Evolutionary conservation across 768 basidiomycete species (phyloP), one percentile per base, ranked within the genome.

Genomic region (Strobilomyces dryophilus): DNA sequence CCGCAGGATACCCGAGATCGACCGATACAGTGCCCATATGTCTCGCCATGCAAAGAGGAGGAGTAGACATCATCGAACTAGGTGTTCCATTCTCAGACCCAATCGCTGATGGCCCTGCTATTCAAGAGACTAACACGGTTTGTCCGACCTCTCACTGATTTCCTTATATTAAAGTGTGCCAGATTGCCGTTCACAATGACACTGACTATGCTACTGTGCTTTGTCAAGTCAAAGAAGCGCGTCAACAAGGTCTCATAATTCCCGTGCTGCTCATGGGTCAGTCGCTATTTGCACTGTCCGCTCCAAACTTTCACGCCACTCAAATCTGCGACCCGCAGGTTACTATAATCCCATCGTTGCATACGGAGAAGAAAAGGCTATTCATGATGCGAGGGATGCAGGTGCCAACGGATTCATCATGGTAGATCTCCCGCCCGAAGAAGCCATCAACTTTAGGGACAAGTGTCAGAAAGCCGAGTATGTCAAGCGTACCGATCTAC

Each of bases 401-500:
- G 95, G 95, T 15, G 97, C 92, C 0, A 98, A 95, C 68, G 97
- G 97, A 1, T 99, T 94, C 66, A 95, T 98, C 60, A 84, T 99
- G 73, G 95, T 98, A 24, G 97, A 99, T 67, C 83, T 98, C 27
- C 97, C 97, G 32, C 97, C 97, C 14, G 95, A 98, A 72, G 97
- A 99, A 70, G 95, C 97, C 29, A 73, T 95, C 57, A 73, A 79
- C 24, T 98, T 99, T 78, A 82, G 95, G 36, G 81, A 87, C 61
- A 92, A 95, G 66, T 98, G 97, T 69, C 77, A 80, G 17, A 82
- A 77, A 55, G 78, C 84, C 35, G 81, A 83, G 95, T 97, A 64
- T 62, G 90, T 77, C 47, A 24, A 47, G 43, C 21, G 24, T 24
- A 39, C 50, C 40, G 29, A 21, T 21, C 14, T 24, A 31, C 20